phyloP scores from a whole-genome alignment of 768 basidiomycete genomes.

The Galerina sulciceps region DNA sequence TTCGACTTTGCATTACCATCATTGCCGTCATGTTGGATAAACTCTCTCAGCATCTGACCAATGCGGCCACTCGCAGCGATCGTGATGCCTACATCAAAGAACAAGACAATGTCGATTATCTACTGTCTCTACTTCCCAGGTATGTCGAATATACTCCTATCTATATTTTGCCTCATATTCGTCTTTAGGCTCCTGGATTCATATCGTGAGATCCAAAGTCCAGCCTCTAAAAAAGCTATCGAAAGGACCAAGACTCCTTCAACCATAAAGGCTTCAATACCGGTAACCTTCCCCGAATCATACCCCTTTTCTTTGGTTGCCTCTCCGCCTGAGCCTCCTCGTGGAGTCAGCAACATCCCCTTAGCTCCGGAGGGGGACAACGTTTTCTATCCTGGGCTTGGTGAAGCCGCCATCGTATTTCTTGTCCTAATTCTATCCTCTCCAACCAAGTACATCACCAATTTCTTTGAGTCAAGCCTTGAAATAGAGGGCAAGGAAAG shows the following conservation, averaged over 20 bases:
- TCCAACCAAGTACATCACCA: conserved; percentile 74
- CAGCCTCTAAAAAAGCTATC: conserved; percentile 68
- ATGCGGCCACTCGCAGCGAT: conserved; percentile 65
- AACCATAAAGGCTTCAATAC: conserved; percentile 59
- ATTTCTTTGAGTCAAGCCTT: conserved; percentile 77
- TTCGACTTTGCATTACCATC: conserved; percentile 88
- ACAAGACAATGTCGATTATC: conserved; percentile 89
- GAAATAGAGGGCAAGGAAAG: conserved; percentile 91
- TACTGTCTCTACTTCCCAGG: conserved; percentile 85
- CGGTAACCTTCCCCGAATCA: conserved; percentile 90
- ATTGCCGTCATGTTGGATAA: conserved; percentile 90
- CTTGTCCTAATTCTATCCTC: conserved; percentile 82
- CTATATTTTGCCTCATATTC: neutral
- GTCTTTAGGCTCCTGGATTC: conserved; percentile 76
- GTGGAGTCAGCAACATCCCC: conserved; percentile 43
- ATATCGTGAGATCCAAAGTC: conserved; percentile 80
- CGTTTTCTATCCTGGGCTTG: conserved; percentile 74
- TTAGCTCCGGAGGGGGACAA: conserved; percentile 49
- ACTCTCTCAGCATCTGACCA: conserved; percentile 78
- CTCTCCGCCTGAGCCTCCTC: conserved; percentile 59
- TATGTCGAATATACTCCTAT: conserved; percentile 28
- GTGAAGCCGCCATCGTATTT: conserved; percentile 86
- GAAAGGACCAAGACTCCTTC: conserved; percentile 66
- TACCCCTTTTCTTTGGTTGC: conserved; percentile 89
- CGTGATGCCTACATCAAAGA: conserved; percentile 71